Percentiles rank a stretch among this genome's conserved stretches.
phyloP scores from a whole-genome alignment of 1,284 basidiomycete genomes.

The Microbotryum lychnidis-dioicae region DNA sequence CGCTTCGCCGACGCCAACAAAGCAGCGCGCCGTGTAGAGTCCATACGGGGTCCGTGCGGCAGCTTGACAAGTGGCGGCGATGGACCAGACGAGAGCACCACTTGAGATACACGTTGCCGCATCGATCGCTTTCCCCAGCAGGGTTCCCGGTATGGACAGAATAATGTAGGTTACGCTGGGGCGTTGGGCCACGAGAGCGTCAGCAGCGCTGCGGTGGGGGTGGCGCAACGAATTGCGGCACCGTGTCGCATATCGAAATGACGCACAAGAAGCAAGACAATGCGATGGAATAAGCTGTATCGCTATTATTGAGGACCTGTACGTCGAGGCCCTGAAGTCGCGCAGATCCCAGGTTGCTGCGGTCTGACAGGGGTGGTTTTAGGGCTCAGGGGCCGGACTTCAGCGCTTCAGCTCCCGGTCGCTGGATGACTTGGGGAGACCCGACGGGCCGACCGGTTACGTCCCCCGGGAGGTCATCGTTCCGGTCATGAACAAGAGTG shows the following conservation, averaged over 20 bases:
- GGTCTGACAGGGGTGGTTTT: too few relatives aligned
- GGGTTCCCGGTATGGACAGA: constrained; percentile 38
- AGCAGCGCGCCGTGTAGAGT: constrained; percentile 39
- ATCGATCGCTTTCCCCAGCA: constrained; percentile 37
- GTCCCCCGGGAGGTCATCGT: too few relatives aligned
- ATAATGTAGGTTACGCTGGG: constrained; percentile 39
- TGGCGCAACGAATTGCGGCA: background rate
- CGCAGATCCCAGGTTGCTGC: too few relatives aligned
- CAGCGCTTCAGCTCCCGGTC: too few relatives aligned
- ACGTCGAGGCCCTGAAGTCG: constrained; percentile 37
- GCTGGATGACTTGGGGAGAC: too few relatives aligned
- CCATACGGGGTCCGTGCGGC: constrained; percentile 38
- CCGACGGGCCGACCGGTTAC: too few relatives aligned
- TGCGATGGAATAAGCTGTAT: constrained; percentile 42
- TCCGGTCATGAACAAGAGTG: too few relatives aligned
- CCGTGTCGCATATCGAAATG: constrained; percentile 17
- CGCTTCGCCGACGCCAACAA: constrained; percentile 41
- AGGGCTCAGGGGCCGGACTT: too few relatives aligned
- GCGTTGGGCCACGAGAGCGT: too few relatives aligned
- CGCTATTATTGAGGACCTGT: constrained; percentile 36
- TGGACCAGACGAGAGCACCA: constrained; percentile 43
- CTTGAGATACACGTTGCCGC: constrained; percentile 41
- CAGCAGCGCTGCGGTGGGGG: too few relatives aligned
- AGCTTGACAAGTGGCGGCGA: constrained; percentile 43
- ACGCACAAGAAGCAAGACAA: constrained; percentile 38